phyloP scores from a whole-genome alignment of 192 early-diverging fungal genomes.

The Entophlyctis luteolus region DNA sequence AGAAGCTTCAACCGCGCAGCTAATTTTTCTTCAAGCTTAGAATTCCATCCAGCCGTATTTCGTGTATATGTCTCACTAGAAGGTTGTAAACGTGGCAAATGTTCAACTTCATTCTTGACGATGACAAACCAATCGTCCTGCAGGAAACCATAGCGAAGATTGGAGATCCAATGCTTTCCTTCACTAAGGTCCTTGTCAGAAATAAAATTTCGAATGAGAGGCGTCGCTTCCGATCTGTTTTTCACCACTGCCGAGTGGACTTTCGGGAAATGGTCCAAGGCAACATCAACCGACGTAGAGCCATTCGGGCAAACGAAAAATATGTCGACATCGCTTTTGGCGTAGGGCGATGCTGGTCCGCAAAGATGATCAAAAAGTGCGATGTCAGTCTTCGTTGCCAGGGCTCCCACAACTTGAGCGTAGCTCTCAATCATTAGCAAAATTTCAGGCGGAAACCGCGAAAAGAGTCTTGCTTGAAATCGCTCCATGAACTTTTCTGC shows the following conservation, averaged over 20 bases:
- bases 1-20: constrained; percentile 3
- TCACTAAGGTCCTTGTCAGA: not conserved
- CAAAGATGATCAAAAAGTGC: constrained; percentile 23
- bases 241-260: not conserved
- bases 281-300: not conserved
- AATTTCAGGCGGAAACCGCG: constrained; percentile 23
- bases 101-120: constrained; percentile 3
- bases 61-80: too few relatives aligned
- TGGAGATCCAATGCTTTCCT: constrained; percentile 5
- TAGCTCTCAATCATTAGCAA: not conserved
- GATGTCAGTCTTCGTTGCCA: not conserved
- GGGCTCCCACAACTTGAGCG: not conserved
- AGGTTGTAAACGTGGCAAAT: too few relatives aligned
- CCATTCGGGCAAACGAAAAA: constrained; percentile 23
- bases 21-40: not conserved
- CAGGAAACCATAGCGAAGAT: not conserved
- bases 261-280: constrained; percentile 19
- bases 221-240: constrained; percentile 3
- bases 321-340: constrained; percentile 18
- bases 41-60: constrained; percentile 18
- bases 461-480: not conserved
- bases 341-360: not conserved
- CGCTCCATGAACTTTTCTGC: not conserved
- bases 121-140: constrained; percentile 6
- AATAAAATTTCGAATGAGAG: too few relatives aligned